Conservation (phyloP, 768 basidiomycete species). For the Boletus reticulatus region DNA sequence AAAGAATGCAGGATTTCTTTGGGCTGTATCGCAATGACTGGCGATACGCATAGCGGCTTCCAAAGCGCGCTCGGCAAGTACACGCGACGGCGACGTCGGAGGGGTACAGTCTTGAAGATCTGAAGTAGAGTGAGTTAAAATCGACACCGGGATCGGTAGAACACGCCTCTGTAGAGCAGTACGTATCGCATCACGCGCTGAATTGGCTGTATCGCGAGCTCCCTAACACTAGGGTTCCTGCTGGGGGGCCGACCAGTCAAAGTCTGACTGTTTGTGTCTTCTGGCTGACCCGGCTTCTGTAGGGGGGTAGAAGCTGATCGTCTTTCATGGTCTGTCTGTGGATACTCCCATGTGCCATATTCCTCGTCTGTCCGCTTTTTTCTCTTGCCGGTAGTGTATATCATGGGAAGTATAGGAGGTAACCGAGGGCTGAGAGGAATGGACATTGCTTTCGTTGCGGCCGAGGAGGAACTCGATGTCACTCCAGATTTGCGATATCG, state of each 20-base stretch:
- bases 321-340: constrained; percentile 1
- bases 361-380: constrained; percentile 5
- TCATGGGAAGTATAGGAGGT: constrained; percentile 10
- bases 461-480: constrained; percentile 2
- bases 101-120: constrained; percentile 54
- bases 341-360: not conserved
- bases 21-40: constrained; percentile 57
- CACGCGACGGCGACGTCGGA: constrained; percentile 43
- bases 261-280: not conserved
- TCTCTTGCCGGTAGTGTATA: constrained; percentile 1
- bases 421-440: constrained; percentile 4
- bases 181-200: constrained; percentile 66
- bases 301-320: not conserved
- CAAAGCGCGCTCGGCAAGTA: constrained; percentile 56
- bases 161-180: constrained; percentile 55
- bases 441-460: constrained; percentile 7
- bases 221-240: constrained; percentile 41
- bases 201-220: constrained; percentile 61
- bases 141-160: not conserved
- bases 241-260: constrained; percentile 2
- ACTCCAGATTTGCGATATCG: constrained; percentile 21
- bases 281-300: not conserved
- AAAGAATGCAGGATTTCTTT: constrained; percentile 50
- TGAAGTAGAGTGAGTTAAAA: constrained; percentile 22
- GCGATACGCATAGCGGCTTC: constrained; percentile 60